Conservation (phyloP, 2,329 filamentous ascomycete species). For the Hypocreales sp. region DNA sequence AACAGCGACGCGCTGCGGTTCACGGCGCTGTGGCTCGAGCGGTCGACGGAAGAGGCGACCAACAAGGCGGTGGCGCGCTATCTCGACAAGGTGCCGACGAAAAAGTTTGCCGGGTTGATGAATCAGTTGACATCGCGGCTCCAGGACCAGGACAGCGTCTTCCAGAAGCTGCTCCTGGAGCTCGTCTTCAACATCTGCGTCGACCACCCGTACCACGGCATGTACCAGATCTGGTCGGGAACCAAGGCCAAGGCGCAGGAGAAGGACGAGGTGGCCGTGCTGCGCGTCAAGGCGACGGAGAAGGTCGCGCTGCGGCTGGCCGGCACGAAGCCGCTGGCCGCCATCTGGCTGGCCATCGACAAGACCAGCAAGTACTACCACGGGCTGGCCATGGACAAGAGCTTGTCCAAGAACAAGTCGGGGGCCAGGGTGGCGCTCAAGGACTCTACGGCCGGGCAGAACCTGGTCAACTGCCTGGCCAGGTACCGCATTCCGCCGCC, state of each 20-base stretch:
- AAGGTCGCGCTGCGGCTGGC: conserved; percentile 48
- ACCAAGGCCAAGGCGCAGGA: conserved; percentile 52
- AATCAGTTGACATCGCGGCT: conserved; percentile 94
- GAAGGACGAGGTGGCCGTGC: conserved; percentile 59
- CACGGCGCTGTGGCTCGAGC: conserved; percentile 85
- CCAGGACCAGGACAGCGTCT: conserved; percentile 51
- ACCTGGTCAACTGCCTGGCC: conserved; percentile 45
- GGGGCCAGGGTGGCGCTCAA: conserved; percentile 49
- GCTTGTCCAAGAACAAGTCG: conserved; percentile 49
- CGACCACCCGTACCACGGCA: conserved; percentile 91
- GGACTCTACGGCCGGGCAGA: conserved; percentile 45
- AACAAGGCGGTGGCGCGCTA: conserved; percentile 62
- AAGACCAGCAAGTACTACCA: conserved; percentile 56
- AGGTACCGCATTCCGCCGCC: conserved; percentile 68
- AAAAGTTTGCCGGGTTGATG: conserved; percentile 86
- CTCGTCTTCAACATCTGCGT: conserved; percentile 73
- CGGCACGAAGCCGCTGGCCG: conserved; percentile 31
- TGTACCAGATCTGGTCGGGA: conserved; percentile 90
- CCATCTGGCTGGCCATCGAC: conserved; percentile 57
- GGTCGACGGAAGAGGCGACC: conserved; percentile 58
- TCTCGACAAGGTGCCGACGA: conserved; percentile 62
- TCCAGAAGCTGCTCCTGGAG: conserved; percentile 60
- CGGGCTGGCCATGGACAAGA: conserved; percentile 46
- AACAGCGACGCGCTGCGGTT: conserved; percentile 86
- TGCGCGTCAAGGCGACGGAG: conserved; percentile 59